Percentiles rank a stretch among this genome's conserved stretches.
phyloP scores from a whole-genome alignment of 495 filamentous ascomycete species.

The Bathelium albidoporum region DNA sequence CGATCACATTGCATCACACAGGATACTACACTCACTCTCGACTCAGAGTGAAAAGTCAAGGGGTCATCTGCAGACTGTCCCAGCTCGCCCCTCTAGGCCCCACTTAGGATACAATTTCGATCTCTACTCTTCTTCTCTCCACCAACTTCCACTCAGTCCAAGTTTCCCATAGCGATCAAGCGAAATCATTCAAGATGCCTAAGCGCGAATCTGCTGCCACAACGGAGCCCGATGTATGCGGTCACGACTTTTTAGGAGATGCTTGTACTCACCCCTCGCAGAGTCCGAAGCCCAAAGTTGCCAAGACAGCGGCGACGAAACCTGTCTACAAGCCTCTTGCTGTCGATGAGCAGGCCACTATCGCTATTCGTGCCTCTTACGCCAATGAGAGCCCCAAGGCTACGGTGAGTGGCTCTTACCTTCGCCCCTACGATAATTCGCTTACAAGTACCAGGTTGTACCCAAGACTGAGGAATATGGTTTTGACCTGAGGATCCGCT shows the following conservation, averaged over 20 bases:
- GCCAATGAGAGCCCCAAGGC: constrained; percentile 11
- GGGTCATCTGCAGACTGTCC: neutral
- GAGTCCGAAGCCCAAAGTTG: constrained; percentile 7
- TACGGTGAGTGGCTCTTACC: neutral
- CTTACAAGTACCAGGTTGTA: neutral
- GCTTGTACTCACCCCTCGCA: neutral
- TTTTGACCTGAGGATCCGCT: constrained; percentile 13
- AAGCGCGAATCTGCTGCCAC: constrained; percentile 9
- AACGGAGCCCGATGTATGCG: neutral
- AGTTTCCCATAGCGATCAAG: neutral
- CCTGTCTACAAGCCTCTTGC: constrained; percentile 1
- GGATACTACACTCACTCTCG: neutral
- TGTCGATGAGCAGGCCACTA: constrained; percentile 2
- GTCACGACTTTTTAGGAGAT: neutral
- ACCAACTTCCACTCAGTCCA: constrained; percentile 3
- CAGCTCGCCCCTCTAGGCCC: neutral
- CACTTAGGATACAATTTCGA: neutral
- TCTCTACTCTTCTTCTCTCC: constrained; percentile 1
- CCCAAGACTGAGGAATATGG: constrained; percentile 6
- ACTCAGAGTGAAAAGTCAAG: neutral
- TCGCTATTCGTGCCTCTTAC: constrained; percentile 12
- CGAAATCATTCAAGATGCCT: neutral
- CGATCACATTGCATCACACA: neutral
- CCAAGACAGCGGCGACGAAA: constrained; percentile 16
- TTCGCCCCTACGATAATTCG: neutral